Evolutionary conservation across 495 filamentous ascomycete genomes (phyloP).

Genomic region (Patellaria atrata): DNA sequence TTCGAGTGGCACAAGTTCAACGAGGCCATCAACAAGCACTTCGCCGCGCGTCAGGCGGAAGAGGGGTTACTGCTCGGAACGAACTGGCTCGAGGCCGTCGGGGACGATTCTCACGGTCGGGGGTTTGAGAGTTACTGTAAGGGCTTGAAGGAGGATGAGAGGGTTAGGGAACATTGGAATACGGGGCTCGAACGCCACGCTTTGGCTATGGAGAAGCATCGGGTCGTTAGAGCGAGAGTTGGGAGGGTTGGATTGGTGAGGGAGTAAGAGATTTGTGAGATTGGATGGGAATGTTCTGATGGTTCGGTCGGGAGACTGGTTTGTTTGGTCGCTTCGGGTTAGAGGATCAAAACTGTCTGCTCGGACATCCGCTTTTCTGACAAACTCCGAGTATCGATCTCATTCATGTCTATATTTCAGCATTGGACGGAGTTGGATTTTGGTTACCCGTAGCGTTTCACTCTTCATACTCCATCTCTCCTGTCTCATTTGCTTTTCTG

Average conservation of each 20-base stretch:
- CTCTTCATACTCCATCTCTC: no score
- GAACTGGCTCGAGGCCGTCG: constrained; percentile 42
- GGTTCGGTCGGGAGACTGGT: background rate
- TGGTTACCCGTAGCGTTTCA: no score
- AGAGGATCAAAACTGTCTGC: background rate
- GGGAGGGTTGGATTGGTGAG: background rate
- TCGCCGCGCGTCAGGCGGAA: constrained; percentile 45
- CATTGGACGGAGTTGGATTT: no score
- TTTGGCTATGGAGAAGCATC: constrained; percentile 40
- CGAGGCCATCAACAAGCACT: constrained; percentile 48
- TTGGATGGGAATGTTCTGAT: constrained; percentile 1
- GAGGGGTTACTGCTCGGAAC: constrained; percentile 25
- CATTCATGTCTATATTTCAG: no score
- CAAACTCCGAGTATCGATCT: no score
- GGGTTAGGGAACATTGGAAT: constrained; percentile 49
- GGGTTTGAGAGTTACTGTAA: constrained; percentile 45
- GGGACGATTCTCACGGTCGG: constrained; percentile 32
- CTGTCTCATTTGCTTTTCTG: no score
- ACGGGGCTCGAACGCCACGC: constrained; percentile 49
- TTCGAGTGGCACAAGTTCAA: constrained; percentile 54
- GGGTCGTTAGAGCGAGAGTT: no score
- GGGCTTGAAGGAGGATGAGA: constrained; percentile 48
- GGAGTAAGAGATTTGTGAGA: background rate
- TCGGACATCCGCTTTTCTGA: no score
- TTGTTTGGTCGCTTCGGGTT: background rate